phyloP scores from a whole-genome alignment of 306 rosid species.

The Ormosia emarginata region DNA sequence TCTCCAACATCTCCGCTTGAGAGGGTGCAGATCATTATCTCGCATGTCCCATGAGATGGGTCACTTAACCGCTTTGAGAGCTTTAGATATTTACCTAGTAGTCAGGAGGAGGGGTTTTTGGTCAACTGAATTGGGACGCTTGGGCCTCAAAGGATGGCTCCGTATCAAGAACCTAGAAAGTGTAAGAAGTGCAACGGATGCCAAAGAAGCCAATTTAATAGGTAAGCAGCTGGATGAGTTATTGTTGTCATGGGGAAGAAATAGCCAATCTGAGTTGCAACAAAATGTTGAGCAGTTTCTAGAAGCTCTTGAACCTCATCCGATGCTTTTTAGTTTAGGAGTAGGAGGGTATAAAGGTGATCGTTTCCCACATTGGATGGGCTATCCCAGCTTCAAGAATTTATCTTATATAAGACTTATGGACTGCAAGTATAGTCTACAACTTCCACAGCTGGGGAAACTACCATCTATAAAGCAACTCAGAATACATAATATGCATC shows the following conservation, averaged over 20 bases:
- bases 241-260: too few species aligned
- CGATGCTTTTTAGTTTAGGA: background rate
- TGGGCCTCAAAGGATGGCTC: background rate
- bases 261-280: background rate
- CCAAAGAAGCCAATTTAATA: too few species aligned
- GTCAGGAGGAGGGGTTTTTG: background rate
- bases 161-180: background rate
- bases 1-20: slow-evolving; percentile 4
- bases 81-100: background rate
- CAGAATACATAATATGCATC: background rate
- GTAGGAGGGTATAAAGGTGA: background rate
- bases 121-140: background rate
- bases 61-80: background rate
- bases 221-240: too few species aligned
- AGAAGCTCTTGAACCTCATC: slow-evolving; percentile 7
- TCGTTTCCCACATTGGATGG: too few species aligned
- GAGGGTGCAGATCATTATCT: background rate
- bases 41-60: too few species aligned
- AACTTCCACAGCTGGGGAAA: background rate
- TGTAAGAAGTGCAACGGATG: background rate
- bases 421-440: background rate
- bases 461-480: background rate
- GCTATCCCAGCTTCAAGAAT: too few species aligned
- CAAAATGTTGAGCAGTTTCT: slow-evolving; percentile 3
- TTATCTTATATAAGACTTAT: too few species aligned